Evolutionary conservation across 352 stramenopile genomes (phyloP), one percentile per base, ranked within the genome.

Genomic region (Blastocystis sp.): DNA sequence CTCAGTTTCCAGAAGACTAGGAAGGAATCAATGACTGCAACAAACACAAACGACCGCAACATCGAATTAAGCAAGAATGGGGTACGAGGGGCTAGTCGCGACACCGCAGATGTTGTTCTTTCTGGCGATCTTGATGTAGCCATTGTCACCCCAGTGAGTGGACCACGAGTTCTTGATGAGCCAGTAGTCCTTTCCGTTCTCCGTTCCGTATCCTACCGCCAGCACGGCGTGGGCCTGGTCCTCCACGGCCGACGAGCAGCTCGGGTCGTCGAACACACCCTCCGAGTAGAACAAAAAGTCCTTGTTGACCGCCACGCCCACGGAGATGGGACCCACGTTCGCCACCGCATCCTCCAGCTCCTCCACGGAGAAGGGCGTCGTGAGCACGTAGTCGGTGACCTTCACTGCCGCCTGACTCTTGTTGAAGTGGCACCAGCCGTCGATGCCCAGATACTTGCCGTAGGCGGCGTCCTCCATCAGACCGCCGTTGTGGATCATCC

Each of bases 21-120:
- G 24, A 57, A 40, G 57, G 24, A 63, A 76, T 42, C 18, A 42
- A 0, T 57, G 21, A 18, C n/a, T 63, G 4, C 34, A 56, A 40
- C 42, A 36, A 59, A 63, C 36, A 63, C 38, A 78, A 71, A 71
- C 59, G 44, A n/a, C n/a, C n/a, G n/a, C n/a, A 71, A 71, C 36
- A 56, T 1, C 6, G 27, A 51, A 8, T 85, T 91, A 87, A 34
- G 84, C 89, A 64, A 95, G 88, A 54, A 93, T 84, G 14, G 92
- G 91, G 85, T 94, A 96, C 14, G 89, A 93, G 0, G 92, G 91
- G 21, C 90, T 88, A 0, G 91, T 97, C 54, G 95, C 91, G 56
- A 98, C 94, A 24, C 95, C 94, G 87, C 95, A 98, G 4, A 96
- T 92, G 77, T 98, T 98, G 77, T 94, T 88, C 77, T 94, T 93